These are phyloP conservation scores for Allium cepa DNA, from an alignment of 106 monocot genomes.

Conservation along the genomic window DNA sequence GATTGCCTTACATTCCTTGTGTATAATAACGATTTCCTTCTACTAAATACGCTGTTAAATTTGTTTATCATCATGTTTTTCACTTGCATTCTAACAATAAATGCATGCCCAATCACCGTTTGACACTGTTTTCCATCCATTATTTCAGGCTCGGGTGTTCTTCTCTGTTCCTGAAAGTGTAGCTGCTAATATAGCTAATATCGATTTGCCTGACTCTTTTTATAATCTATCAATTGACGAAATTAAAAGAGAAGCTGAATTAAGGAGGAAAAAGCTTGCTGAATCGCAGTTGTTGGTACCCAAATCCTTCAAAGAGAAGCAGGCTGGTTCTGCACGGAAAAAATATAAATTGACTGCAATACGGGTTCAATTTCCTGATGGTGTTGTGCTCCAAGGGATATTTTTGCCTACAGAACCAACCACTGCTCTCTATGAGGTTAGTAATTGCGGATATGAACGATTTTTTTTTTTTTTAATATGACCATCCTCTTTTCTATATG, in stretches of 20 bases:
- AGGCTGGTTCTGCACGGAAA: slow-evolving; percentile 45
- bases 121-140: neutral
- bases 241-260: slow-evolving; percentile 66
- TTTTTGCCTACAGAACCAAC: slow-evolving; percentile 80
- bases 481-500: no score
- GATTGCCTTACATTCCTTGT: no score
- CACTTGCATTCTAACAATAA: no score
- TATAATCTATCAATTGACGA: slow-evolving; percentile 63
- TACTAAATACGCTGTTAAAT: no score
- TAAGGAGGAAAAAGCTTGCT: slow-evolving; percentile 65
- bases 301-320: slow-evolving; percentile 85
- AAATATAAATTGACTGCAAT: slow-evolving; percentile 56
- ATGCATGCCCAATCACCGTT: no score
- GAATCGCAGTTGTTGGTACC: slow-evolving; percentile 88
- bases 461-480: no score
- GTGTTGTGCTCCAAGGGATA: slow-evolving; percentile 76
- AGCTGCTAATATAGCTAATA: slow-evolving; percentile 62
- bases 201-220: slow-evolving; percentile 76
- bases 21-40: no score
- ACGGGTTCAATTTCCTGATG: slow-evolving; percentile 90
- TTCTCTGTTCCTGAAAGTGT: slow-evolving; percentile 70
- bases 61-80: no score
- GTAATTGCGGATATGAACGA: neutral
- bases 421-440: slow-evolving; percentile 71
- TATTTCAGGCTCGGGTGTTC: slow-evolving; percentile 28